Evolutionary conservation across 1,139 yeast genomes (phyloP).

Genomic region (Suhomyces atakaporum): DNA sequence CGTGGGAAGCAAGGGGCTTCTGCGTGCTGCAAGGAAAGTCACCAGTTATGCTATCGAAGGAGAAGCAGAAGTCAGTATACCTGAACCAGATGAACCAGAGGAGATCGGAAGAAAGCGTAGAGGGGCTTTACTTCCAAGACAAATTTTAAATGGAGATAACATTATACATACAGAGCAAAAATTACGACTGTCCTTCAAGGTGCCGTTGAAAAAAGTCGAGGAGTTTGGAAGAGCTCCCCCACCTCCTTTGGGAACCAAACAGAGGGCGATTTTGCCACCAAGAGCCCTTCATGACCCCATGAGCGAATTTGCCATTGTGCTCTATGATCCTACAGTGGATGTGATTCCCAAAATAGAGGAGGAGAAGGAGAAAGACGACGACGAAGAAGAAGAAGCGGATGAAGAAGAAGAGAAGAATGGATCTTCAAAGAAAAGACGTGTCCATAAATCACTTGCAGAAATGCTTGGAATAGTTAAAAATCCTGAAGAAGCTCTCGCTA

Average conservation of each 20-base stretch:
- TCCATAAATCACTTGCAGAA: slow-evolving; percentile 74
- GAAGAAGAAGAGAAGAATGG: slow-evolving; percentile 22
- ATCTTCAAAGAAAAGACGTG: slow-evolving; percentile 31
- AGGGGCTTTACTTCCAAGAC: slow-evolving; percentile 57
- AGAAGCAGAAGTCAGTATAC: slow-evolving; percentile 20
- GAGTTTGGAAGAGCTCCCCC: slow-evolving; percentile 37
- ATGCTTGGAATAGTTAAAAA: slow-evolving; percentile 69
- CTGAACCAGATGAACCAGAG: slow-evolving; percentile 24
- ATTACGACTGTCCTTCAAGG: slow-evolving; percentile 44
- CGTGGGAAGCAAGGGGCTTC: slow-evolving; percentile 22
- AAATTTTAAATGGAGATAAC: slow-evolving; percentile 32
- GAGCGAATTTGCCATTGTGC: slow-evolving; percentile 89
- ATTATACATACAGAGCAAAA: slow-evolving; percentile 36
- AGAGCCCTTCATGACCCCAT: slow-evolving; percentile 91
- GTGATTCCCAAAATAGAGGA: slow-evolving; percentile 51
- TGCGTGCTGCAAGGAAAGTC: slow-evolving; percentile 31
- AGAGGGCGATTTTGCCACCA: slow-evolving; percentile 71
- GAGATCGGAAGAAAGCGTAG: slow-evolving; percentile 23
- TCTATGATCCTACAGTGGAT: slow-evolving; percentile 93
- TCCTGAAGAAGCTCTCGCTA: slow-evolving; percentile 50
- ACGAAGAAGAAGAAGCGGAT: slow-evolving; percentile 19
- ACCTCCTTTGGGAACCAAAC: slow-evolving; percentile 81
- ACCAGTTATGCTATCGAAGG: slow-evolving; percentile 31
- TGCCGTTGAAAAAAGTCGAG: slow-evolving; percentile 46
- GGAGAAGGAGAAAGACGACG: slow-evolving; percentile 31